These are phyloP conservation scores for Leccinum barrowsii DNA, from an alignment of 768 basidiomycete species.

Conservation along the genomic window DNA sequence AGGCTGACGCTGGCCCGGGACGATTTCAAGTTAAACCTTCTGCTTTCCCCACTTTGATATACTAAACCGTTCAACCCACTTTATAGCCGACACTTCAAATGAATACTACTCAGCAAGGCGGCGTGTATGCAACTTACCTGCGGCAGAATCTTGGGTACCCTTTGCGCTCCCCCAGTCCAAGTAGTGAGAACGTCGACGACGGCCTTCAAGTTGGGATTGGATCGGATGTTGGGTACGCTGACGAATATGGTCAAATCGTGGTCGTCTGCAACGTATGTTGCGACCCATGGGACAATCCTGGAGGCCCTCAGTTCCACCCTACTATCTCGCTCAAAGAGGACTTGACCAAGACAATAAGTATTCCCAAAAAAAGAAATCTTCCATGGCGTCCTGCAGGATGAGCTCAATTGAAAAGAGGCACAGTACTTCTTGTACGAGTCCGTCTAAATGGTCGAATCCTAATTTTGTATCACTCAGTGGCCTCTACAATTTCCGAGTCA, in stretches of 20 bases:
- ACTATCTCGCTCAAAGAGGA: no score
- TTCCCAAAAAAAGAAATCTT: not conserved
- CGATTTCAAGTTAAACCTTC: no score
- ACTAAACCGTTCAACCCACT: no score
- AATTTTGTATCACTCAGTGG: not conserved
- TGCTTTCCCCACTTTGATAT: no score
- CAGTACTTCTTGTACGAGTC: no score
- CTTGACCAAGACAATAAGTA: not conserved
- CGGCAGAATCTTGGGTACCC: conserved; percentile 25
- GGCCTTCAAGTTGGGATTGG: conserved; percentile 22
- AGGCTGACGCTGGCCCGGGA: no score
- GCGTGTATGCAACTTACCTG: conserved; percentile 10
- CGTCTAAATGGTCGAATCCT: not conserved
- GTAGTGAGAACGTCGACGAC: no score
- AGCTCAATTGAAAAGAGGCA: not conserved
- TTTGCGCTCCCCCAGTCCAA: conserved; percentile 26
- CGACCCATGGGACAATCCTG: no score
- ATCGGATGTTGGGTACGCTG: conserved; percentile 31
- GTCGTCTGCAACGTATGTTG: conserved; percentile 29
- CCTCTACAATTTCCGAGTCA: not conserved
- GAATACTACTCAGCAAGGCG: no score
- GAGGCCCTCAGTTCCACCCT: no score
- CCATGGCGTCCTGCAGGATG: not conserved
- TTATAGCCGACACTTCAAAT: no score
- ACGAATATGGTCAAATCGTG: conserved; percentile 24